Percentiles rank a stretch among this genome's conserved stretches.
These are phyloP conservation scores for Chytriomyces confervae DNA, from an alignment of 192 early-diverging fungal species.

Conservation along the genomic window DNA sequence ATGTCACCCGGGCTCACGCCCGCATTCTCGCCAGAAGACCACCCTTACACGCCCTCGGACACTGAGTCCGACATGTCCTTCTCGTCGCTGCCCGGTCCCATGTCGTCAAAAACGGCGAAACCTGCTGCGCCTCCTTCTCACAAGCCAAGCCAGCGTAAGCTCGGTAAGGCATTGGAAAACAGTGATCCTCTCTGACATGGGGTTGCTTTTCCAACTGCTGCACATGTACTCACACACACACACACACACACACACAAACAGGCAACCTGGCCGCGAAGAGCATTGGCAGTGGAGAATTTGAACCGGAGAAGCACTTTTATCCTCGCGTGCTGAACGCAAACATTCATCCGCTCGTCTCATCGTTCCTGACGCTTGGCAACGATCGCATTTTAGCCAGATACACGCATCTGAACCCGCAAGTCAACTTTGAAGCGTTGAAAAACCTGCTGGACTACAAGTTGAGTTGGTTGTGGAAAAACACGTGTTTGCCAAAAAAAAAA, in stretches of 20 bases:
- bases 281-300: slow-evolving; percentile 68
- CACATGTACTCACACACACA: background rate
- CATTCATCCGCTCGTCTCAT: slow-evolving; percentile 83
- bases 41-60: slow-evolving; percentile 14
- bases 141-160: background rate
- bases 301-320: slow-evolving; percentile 83
- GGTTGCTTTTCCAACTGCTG: no score
- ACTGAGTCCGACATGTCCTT: slow-evolving; percentile 28
- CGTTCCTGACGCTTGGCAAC: slow-evolving; percentile 83
- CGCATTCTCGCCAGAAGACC: no score
- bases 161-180: background rate
- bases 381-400: slow-evolving; percentile 86
- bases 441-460: slow-evolving; percentile 59
- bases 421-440: slow-evolving; percentile 64
- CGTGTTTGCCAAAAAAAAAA: slow-evolving; percentile 12
- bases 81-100: background rate
- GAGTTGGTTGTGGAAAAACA: no score
- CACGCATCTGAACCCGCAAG: slow-evolving; percentile 82
- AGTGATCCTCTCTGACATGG: background rate
- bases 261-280: slow-evolving; percentile 11
- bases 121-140: no score
- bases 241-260: background rate
- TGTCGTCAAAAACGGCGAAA: background rate
- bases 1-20: no score
- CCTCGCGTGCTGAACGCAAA: slow-evolving; percentile 85